Conservation (phyloP, 2,329 filamentous ascomycete species). For the Coleophoma cylindrospora region DNA sequence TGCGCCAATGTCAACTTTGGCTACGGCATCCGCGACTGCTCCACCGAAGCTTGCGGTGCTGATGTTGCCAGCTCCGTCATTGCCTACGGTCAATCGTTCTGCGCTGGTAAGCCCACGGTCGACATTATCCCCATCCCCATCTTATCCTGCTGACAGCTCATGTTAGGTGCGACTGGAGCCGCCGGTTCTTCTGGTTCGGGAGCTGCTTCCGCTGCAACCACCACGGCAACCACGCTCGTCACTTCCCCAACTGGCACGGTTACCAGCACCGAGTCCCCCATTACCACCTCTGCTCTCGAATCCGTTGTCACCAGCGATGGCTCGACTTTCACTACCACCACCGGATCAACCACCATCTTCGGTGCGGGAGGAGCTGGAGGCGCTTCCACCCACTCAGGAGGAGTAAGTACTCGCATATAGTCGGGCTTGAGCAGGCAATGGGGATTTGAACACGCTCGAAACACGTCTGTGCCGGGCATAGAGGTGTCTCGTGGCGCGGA, state of each 20-base stretch:
- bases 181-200: slow-evolving; percentile 1
- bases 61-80: slow-evolving; percentile 21
- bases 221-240: background rate
- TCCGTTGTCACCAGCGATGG: slow-evolving; percentile 14
- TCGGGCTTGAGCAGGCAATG: too few species aligned
- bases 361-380: slow-evolving; percentile 4
- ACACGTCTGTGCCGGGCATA: too few species aligned
- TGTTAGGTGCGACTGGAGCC: slow-evolving; percentile 8
- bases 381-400: background rate
- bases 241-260: slow-evolving; percentile 3
- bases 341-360: slow-evolving; percentile 21
- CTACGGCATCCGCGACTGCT: slow-evolving; percentile 42
- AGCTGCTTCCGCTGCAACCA: slow-evolving; percentile 1
- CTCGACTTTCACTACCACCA: slow-evolving; percentile 15
- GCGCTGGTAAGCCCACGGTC: too few species aligned
- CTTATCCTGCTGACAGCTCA: slow-evolving; percentile 15
- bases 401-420: background rate
- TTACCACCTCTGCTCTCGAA: slow-evolving; percentile 20
- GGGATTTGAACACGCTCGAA: too few species aligned
- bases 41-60: slow-evolving; percentile 33
- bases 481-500: too few species aligned
- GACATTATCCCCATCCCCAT: too few species aligned
- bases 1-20: slow-evolving; percentile 38
- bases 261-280: slow-evolving; percentile 8
- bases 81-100: slow-evolving; percentile 15